A percentile compares a stretch with the other conserved stretches of the same genome.
Conservation (phyloP, 2,329 filamentous ascomycete species). For the Rhynchosporium graminicola region DNA sequence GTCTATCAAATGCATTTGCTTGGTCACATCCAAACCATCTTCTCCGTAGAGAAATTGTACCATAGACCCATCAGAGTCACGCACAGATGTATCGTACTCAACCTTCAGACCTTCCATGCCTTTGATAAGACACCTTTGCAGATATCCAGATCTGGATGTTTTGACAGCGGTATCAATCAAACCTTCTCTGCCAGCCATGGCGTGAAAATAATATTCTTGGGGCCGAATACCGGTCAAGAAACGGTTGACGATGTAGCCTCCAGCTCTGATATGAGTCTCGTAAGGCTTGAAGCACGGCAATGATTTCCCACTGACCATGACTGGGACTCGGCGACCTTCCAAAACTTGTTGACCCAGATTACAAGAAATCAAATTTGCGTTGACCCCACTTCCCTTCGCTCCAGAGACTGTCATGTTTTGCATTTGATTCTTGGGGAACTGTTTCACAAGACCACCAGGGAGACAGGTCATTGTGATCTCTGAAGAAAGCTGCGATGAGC, state of each 20-base stretch:
- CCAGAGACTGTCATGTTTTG: conserved; percentile 97
- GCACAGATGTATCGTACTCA: conserved; percentile 90
- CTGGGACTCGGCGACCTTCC: conserved; percentile 89
- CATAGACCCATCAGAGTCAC: conserved; percentile 89
- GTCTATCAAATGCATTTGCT: conserved; percentile 86
- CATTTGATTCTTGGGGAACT: conserved; percentile 97
- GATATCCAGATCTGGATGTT: conserved; percentile 92
- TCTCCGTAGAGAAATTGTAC: conserved; percentile 97
- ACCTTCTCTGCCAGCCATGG: conserved; percentile 98
- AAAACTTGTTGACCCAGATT: conserved; percentile 96
- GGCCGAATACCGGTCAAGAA: conserved; percentile 98
- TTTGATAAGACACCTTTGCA: conserved; percentile 97
- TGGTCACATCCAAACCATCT: conserved; percentile 90
- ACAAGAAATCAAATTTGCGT: conserved; percentile 96
- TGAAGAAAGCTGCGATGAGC: conserved; percentile 70
- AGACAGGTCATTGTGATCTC: conserved; percentile 78
- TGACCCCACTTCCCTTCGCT: conserved; percentile 90
- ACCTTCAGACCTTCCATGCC: conserved; percentile 95
- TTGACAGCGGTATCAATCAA: conserved; percentile 99
- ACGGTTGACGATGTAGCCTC: conserved; percentile 90
- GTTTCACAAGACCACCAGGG: conserved; percentile 80
- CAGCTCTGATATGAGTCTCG: conserved; percentile 84
- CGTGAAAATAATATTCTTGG: conserved; percentile 99
- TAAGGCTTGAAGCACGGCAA: conserved; percentile 91
- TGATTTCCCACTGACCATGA: conserved; percentile 98